Base-by-base conservation (phyloP, 1,284 basidiomycete genomes). In the Pseudozyma pruni region DNA sequence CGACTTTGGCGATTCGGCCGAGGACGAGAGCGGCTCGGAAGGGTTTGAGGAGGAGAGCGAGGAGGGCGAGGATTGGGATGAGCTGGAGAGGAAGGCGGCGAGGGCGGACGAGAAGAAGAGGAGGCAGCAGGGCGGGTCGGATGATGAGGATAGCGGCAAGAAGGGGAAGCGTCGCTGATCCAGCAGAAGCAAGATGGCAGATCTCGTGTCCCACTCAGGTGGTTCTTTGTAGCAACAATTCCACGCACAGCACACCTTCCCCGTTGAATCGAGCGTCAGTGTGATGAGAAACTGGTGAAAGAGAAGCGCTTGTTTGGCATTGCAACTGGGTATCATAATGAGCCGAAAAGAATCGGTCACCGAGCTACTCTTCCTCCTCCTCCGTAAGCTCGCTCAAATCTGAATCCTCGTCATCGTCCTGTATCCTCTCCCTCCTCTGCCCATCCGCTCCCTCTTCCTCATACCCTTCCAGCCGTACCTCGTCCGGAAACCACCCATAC, bases 11-110 rank as follows among this genome's bases (percentile, higher is more conserved):
- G 77, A 78, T 31, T 75, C 73, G 40, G 74, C 72, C 7, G 82
- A 74, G 27, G 74, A 71, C 43, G 75, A 75, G 32, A 76, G 72
- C 27, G 80, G 89, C 87, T 73, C 88, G 42, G 89, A 89, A 80
- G 89, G 88, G 11, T 89, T 87, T 31, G 91, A 90, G 61, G 91
- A 92, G 67, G 81, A 68, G 27, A 81, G 76, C 17, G 72, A 72
- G 8, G 79, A 81, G 47, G 79, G 92, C 25, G 92, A 94, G 64
- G 93, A 95, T 75, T 97, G 93, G 94, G 94, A 95, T 79, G 93
- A 93, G 80, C 85, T 96, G 23, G 94, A 98, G 84, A 86, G 89
- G 43, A 95, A 95, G 61, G 79, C 78, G 10, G 76, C 76, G 3
- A 43, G 70, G 20, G 78, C 77, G 10, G 78, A 80, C 40, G 71